phyloP scores from a whole-genome alignment of 345 rosid species.

The Microthlaspi erraticum region DNA sequence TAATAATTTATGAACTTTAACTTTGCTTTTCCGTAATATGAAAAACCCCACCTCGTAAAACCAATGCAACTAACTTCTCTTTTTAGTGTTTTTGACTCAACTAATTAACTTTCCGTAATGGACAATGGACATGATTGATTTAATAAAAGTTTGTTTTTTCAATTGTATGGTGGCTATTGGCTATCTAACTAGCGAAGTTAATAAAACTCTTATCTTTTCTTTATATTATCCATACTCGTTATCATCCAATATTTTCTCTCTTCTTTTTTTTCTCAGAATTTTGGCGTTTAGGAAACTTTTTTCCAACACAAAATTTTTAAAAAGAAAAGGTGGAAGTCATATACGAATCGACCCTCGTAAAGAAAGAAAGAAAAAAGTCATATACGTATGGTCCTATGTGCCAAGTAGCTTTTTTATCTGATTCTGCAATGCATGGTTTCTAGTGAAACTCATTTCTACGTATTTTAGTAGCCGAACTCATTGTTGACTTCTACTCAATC shows the following conservation, averaged over 20 bases:
- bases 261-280: not conserved
- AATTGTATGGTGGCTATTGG: slow-evolving; percentile 29
- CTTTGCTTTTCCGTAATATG: slow-evolving; percentile 28
- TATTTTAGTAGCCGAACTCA: slow-evolving; percentile 1
- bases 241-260: slow-evolving; percentile 1
- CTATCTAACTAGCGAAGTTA: not conserved
- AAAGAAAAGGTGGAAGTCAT: slow-evolving; percentile 13
- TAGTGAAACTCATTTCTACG: slow-evolving; percentile 28
- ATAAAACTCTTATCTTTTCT: slow-evolving; percentile 32
- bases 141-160: not conserved
- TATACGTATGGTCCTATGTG: slow-evolving; percentile 31
- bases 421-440: slow-evolving; percentile 38
- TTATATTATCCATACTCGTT: slow-evolving; percentile 34
- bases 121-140: slow-evolving; percentile 32
- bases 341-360: slow-evolving; percentile 5
- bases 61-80: slow-evolving; percentile 25
- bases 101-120: slow-evolving; percentile 20
- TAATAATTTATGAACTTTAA: slow-evolving; percentile 45
- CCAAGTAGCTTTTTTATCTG: slow-evolving; percentile 30
- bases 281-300: slow-evolving; percentile 22
- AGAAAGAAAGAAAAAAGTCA: slow-evolving; percentile 22
- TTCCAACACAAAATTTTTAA: not conserved
- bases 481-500: slow-evolving; percentile 8
- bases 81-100: slow-evolving; percentile 33
- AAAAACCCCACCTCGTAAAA: slow-evolving; percentile 27